Percentiles rank a stretch among this genome's conserved stretches.
phyloP scores from a whole-genome alignment of 1,139 yeast species.

The Keqinozyma sinolaborantium region DNA sequence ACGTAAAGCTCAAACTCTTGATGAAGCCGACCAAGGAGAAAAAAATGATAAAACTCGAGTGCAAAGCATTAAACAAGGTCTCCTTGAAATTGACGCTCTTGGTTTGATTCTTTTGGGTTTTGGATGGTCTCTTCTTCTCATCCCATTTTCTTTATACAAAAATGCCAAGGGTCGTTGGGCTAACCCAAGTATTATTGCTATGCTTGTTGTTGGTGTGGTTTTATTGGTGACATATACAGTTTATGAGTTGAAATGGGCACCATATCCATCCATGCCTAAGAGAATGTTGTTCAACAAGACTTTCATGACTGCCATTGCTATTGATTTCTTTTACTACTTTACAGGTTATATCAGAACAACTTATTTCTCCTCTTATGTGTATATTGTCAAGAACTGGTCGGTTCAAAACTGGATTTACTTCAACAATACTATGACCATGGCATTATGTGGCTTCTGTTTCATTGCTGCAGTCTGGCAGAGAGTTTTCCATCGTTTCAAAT shows the following conservation, averaged over 20 bases:
- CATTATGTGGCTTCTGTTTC: conserved; percentile 25
- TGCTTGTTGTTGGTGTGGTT: conserved; percentile 28
- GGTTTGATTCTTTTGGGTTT: conserved; percentile 27
- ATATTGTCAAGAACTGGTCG: conserved; percentile 16
- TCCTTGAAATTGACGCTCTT: conserved; percentile 24
- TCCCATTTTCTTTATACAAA: conserved; percentile 26
- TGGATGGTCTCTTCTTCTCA: conserved; percentile 24
- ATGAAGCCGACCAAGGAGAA: background rate
- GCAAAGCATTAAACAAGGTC: conserved; percentile 4
- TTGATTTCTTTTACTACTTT: conserved; percentile 7
- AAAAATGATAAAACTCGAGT: background rate
- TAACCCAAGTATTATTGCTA: conserved; percentile 31
- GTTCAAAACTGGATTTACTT: conserved; percentile 25
- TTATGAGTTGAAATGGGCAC: conserved; percentile 23
- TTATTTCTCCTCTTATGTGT: conserved; percentile 19
- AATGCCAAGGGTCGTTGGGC: conserved; percentile 21
- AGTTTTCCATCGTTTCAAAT: conserved; percentile 23
- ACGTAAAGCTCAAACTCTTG: conserved; percentile 13
- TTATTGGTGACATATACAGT: conserved; percentile 18
- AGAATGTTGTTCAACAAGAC: conserved; percentile 28
- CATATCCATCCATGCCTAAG: conserved; percentile 28
- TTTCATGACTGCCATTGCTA: conserved; percentile 20
- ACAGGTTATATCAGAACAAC: conserved; percentile 16
- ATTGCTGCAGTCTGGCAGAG: conserved; percentile 22
- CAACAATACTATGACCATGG: conserved; percentile 24